A percentile compares a stretch with the other conserved stretches of the same genome.
phyloP scores from a whole-genome alignment of 169 alveolate genomes.

The Perkinsus olseni region DNA sequence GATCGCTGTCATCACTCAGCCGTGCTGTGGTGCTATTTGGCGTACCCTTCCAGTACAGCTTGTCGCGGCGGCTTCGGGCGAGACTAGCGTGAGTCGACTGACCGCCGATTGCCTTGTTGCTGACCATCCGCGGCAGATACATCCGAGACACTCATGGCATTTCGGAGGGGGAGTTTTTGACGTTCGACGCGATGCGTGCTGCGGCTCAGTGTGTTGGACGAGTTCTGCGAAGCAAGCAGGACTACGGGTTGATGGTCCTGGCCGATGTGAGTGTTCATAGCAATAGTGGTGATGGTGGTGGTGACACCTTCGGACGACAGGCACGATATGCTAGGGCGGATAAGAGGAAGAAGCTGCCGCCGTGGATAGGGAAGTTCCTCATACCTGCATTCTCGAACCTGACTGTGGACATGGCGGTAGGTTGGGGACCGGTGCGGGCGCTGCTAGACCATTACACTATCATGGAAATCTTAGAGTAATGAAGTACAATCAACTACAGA shows the following conservation, averaged over 20 bases:
- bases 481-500: no score
- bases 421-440: no score
- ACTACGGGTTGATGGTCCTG: constrained; percentile 86
- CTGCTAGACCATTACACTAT: no score
- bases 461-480: no score
- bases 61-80: constrained; percentile 79
- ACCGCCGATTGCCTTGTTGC: no score
- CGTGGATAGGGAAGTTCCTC: constrained; percentile 73
- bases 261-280: constrained; percentile 71
- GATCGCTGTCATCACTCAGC: background rate
- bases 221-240: constrained; percentile 83
- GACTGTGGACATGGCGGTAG: constrained; percentile 67
- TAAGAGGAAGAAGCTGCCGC: constrained; percentile 72
- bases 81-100: constrained; percentile 58
- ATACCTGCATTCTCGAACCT: constrained; percentile 55
- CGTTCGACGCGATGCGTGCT: constrained; percentile 96
- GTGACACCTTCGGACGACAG: no score
- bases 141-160: constrained; percentile 75
- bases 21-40: constrained; percentile 94
- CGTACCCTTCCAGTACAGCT: constrained; percentile 90
- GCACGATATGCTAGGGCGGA: constrained; percentile 60
- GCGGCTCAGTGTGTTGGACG: constrained; percentile 97
- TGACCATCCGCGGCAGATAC: no score
- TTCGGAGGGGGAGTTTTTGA: constrained; percentile 87
- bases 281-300: constrained; percentile 40